Conservation (phyloP, 106 monocot species). For the Dioscorea dumetorum region DNA sequence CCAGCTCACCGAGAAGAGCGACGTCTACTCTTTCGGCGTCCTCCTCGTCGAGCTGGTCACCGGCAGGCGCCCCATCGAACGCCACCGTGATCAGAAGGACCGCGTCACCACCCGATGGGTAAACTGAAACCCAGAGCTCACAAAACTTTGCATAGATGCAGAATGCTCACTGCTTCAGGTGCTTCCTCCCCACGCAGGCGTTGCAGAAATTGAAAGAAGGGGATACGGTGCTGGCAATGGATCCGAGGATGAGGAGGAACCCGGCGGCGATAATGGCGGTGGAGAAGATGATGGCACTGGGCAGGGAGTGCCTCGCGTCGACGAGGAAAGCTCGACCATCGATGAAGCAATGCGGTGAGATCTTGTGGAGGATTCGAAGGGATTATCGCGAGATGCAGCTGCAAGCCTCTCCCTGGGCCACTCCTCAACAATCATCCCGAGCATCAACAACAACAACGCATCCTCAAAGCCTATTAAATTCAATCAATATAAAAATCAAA, state of each 20-base stretch:
- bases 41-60: conserved; percentile 73
- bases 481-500: too few species aligned
- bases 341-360: conserved; percentile 59
- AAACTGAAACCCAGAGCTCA: background rate
- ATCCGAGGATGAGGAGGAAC: conserved; percentile 47
- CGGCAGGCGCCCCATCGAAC: conserved; percentile 65
- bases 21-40: conserved; percentile 83
- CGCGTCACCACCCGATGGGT: conserved; percentile 66
- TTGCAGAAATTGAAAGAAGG: conserved; percentile 45
- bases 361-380: conserved; percentile 60
- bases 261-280: conserved; percentile 37
- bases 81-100: conserved; percentile 27
- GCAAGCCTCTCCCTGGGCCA: background rate
- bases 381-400: conserved; percentile 26
- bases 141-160: too few species aligned
- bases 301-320: conserved; percentile 27
- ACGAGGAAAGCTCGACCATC: conserved; percentile 52
- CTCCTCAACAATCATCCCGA: too few species aligned
- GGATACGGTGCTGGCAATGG: conserved; percentile 65
- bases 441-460: too few species aligned
- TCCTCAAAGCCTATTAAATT: too few species aligned
- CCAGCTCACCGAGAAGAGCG: conserved; percentile 76
- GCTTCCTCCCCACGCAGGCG: conserved; percentile 37
- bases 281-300: conserved; percentile 49
- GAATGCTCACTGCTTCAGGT: too few species aligned